phyloP scores from a whole-genome alignment of 805 yeast species.

The Cyberlindnera nakhonratchasimensis region DNA sequence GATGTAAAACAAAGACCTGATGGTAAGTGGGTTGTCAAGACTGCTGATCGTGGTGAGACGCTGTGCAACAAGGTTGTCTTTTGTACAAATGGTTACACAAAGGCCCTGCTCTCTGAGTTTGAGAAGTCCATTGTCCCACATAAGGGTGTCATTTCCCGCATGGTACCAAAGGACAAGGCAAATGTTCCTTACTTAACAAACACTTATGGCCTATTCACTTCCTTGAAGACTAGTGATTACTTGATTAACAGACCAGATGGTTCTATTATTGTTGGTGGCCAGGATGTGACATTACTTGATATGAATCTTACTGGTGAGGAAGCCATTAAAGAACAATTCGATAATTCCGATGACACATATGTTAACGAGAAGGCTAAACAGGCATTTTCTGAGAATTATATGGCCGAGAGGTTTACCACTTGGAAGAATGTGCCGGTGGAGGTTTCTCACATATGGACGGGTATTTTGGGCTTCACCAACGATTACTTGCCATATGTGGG shows the following conservation, averaged over 20 bases:
- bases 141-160: conserved; percentile 33
- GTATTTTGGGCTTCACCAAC: conserved; percentile 44
- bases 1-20: conserved; percentile 24
- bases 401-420: conserved; percentile 31
- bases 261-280: conserved; percentile 35
- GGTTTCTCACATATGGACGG: conserved; percentile 38
- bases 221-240: conserved; percentile 31
- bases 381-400: conserved; percentile 28
- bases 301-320: conserved; percentile 8
- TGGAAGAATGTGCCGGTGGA: conserved; percentile 31
- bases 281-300: conserved; percentile 13
- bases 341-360: conserved; percentile 34
- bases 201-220: conserved; percentile 32
- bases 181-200: conserved; percentile 35
- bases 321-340: conserved; percentile 26
- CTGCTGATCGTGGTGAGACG: conserved; percentile 30
- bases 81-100: conserved; percentile 34
- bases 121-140: conserved; percentile 33
- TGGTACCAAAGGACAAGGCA: conserved; percentile 24
- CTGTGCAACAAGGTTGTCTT: conserved; percentile 33
- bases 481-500: conserved; percentile 44
- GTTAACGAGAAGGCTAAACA: conserved; percentile 25
- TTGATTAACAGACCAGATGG: conserved; percentile 40
- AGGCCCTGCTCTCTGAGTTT: conserved; percentile 32
- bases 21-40: conserved; percentile 33